These are phyloP conservation scores for Rhododendron molle DNA, from an alignment of 148 eudicot genomes.

Conservation along the genomic window DNA sequence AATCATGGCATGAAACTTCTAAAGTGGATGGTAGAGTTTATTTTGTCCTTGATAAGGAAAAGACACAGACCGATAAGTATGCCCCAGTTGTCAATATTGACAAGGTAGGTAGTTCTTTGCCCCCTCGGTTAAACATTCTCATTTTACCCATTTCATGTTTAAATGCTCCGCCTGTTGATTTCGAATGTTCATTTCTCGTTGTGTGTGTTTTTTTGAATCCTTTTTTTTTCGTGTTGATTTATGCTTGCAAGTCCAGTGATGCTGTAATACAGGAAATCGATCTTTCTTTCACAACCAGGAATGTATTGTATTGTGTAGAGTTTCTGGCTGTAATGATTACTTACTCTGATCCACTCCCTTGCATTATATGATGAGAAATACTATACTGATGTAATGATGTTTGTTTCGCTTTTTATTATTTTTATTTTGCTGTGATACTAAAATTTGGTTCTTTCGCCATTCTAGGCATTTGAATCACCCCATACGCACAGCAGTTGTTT, in stretches of 20 bases:
- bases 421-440: neutral
- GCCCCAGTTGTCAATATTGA: conserved; percentile 91
- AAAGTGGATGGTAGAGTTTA: conserved; percentile 87
- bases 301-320: neutral
- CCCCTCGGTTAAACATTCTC: neutral
- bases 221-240: neutral
- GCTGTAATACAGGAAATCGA: too few species aligned
- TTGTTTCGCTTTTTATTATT: neutral
- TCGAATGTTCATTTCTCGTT: neutral
- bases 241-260: neutral
- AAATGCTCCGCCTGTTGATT: neutral
- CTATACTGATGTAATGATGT: too few species aligned
- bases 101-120: conserved; percentile 42
- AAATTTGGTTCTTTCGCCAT: neutral
- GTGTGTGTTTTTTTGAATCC: neutral
- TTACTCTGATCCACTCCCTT: neutral
- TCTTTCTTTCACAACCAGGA: too few species aligned
- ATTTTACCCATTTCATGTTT: neutral
- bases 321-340: neutral
- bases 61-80: conserved; percentile 79
- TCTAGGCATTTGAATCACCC: conserved; percentile 98
- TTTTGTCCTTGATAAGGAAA: conserved; percentile 79
- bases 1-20: conserved; percentile 87
- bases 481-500: conserved; percentile 79
- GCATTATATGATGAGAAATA: neutral